Evolutionary conservation across 1,284 basidiomycete species (phyloP).

Genomic region (Lentinus polychrous): DNA sequence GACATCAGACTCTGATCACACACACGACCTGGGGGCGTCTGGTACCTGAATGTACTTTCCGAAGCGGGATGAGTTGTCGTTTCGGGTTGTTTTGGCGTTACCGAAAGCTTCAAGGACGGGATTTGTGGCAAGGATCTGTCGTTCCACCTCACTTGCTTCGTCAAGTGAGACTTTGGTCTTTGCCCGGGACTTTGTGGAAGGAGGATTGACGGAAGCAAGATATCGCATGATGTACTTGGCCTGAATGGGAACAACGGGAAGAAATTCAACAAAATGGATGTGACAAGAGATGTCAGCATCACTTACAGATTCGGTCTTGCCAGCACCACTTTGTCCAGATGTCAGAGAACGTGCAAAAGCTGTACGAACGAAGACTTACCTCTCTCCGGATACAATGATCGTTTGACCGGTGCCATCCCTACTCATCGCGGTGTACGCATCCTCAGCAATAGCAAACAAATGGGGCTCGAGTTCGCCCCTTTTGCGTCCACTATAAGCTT

Average conservation of each 20-base stretch:
- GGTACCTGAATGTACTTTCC: slow-evolving; percentile 98
- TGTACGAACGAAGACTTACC: slow-evolving; percentile 40
- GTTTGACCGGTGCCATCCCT: slow-evolving; percentile 95
- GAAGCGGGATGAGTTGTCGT: slow-evolving; percentile 98
- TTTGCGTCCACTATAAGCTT: slow-evolving; percentile 89
- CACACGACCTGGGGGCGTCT: slow-evolving; percentile 4
- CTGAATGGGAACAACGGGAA: slow-evolving; percentile 29
- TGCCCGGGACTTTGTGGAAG: slow-evolving; percentile 54
- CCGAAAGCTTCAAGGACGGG: slow-evolving; percentile 99
- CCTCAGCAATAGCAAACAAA: slow-evolving; percentile 98
- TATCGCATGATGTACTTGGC: slow-evolving; percentile 99
- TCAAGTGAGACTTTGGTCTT: slow-evolving; percentile 69
- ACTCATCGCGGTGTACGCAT: slow-evolving; percentile 97
- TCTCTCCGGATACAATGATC: slow-evolving; percentile 98
- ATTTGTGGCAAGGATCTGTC: slow-evolving; percentile 96
- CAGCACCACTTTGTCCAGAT: slow-evolving; percentile 77
- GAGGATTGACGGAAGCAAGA: slow-evolving; percentile 95
- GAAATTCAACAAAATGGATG: slow-evolving; percentile 5
- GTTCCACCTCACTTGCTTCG: slow-evolving; percentile 90
- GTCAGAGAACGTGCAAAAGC: slow-evolving; percentile 4
- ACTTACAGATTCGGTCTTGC: slow-evolving; percentile 94
- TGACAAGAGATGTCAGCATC: not conserved
- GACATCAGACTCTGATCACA: slow-evolving; percentile 9
- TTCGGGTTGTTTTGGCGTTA: slow-evolving; percentile 98
- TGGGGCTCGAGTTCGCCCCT: slow-evolving; percentile 97